phyloP scores from a whole-genome alignment of 2,329 filamentous ascomycete species.

The Microsporum canis region DNA sequence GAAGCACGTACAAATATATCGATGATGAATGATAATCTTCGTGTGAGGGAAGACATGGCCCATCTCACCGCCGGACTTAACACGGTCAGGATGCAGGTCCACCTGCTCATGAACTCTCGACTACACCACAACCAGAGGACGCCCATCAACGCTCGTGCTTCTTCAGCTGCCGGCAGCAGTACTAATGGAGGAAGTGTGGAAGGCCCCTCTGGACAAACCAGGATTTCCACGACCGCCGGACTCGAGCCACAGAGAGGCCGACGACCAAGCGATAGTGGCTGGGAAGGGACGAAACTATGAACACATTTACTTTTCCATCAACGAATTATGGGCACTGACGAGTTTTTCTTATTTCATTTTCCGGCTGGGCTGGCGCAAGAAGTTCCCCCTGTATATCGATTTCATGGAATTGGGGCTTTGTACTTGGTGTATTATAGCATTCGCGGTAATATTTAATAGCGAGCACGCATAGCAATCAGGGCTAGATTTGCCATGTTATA shows the following conservation, averaged over 20 bases:
- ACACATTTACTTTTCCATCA: background rate
- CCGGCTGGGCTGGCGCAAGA: background rate
- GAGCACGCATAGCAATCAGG: background rate
- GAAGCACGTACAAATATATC: constrained; percentile 52
- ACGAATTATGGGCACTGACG: background rate
- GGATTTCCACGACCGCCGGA: constrained; percentile 7
- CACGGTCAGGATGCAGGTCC: constrained; percentile 49
- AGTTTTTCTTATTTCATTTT: background rate
- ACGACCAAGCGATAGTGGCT: constrained; percentile 30
- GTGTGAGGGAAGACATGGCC: constrained; percentile 51
- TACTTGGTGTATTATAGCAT: background rate
- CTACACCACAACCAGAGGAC: constrained; percentile 35
- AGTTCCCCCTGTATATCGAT: background rate
- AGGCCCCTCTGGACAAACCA: constrained; percentile 16
- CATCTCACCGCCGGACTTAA: constrained; percentile 50
- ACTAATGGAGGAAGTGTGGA: constrained; percentile 10
- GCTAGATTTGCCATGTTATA: background rate
- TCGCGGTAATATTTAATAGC: background rate
- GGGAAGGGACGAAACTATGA: constrained; percentile 32
- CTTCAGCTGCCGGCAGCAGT: constrained; percentile 8
- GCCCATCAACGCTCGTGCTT: constrained; percentile 9
- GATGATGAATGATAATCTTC: constrained; percentile 51
- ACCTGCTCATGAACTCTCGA: constrained; percentile 50
- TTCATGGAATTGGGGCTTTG: background rate
- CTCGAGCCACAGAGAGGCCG: constrained; percentile 18